phyloP scores from a whole-genome alignment of 148 eudicot genomes.

The Camellia japonica region DNA sequence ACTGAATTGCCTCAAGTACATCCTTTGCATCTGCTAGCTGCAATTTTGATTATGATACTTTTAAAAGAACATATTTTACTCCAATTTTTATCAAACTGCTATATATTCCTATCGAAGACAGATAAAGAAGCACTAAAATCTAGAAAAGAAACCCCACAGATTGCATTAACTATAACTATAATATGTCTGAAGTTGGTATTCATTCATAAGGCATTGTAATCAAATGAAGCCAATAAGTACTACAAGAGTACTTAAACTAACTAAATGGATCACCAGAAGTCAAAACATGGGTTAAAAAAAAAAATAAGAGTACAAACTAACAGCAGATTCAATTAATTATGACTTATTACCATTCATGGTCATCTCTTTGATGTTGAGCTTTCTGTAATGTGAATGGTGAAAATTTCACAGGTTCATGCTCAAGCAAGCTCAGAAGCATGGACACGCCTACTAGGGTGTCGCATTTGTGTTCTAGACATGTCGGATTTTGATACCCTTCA shows the following conservation, averaged over 20 bases:
- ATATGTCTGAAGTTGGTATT: too few relatives aligned
- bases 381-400: not conserved
- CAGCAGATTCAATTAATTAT: not conserved
- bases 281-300: not conserved
- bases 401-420: not conserved
- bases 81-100: slow-evolving; percentile 3
- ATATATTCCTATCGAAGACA: not conserved
- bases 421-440: not conserved
- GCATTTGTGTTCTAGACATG: not conserved
- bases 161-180: not conserved
- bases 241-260: not conserved
- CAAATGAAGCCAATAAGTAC: not conserved
- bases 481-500: not conserved
- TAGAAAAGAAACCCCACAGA: not conserved
- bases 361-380: not conserved
- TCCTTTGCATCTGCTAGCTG: slow-evolving; percentile 92
- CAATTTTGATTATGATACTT: slow-evolving; percentile 11
- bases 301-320: not conserved
- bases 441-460: not conserved
- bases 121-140: not conserved
- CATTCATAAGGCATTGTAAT: not conserved
- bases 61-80: not conserved
- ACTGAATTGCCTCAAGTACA: slow-evolving; percentile 65
- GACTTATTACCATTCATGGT: not conserved
- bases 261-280: not conserved